Base-by-base conservation (phyloP, 2,329 filamentous ascomycete genomes). In the Chaetomiaceae sp. region DNA sequence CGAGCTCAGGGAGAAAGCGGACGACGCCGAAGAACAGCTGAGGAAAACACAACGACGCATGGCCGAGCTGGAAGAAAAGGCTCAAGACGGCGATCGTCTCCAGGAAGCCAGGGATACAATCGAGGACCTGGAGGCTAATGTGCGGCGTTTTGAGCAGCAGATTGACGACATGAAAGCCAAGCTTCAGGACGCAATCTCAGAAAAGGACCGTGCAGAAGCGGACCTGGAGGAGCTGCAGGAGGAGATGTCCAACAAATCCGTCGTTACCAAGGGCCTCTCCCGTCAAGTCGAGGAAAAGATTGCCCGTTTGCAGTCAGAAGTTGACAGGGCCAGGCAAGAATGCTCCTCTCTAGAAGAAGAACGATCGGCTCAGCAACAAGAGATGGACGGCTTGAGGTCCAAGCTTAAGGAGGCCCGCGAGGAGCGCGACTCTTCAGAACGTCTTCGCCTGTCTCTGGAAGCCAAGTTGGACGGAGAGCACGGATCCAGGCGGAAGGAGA, bases 181-280 rank as follows among this genome's bases (percentile, higher is more conserved):
- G 59, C 68, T 79, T 16, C 71, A 81, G 33, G 73, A 80, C 47
- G 80, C 82, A 0, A 55, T 76, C 7, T 65, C 71, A 1, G 75
- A 83, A 51, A 81, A 80, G 59, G 73, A 80, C 20, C 75, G 77
- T 27, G 82, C 82, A 2, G 79, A 84, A 61, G 71, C 69, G 6
- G 77, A 86, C 54, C 71, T 86, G 14, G 77, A 84, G 61, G 82
- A 86, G 62, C 74, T 90, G 21, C 86, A 88, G 57, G 85, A 89
- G 49, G 87, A 90, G 62, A 82, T 90, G 78, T 79, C 86, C 20
- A 85, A 91, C 69, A 90, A 90, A 62, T 91, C 87, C 0, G 78
- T 90, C 33, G 82, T 82, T 48, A 87, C 86, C 11, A 90, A 87
- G 65, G 86, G 85, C 2, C 75, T 89, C 8, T 87, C 82, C 48